Conservation (phyloP, 768 basidiomycete species). For the Tricholoma saponaceum region DNA sequence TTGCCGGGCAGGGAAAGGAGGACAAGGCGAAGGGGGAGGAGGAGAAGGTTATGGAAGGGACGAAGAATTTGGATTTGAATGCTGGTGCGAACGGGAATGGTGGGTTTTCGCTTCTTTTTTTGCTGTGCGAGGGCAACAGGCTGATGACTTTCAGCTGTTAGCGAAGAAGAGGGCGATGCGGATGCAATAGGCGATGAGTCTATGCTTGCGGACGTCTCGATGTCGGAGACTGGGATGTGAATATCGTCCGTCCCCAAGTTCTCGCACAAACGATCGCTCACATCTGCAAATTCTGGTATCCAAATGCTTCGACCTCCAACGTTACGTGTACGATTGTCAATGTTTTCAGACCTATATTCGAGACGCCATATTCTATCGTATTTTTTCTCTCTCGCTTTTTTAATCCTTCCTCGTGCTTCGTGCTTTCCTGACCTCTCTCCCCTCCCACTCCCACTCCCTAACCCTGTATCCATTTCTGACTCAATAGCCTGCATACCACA, state of each 20-base stretch:
- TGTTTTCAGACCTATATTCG: neutral
- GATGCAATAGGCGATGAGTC: slow-evolving; percentile 25
- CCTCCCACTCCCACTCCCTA: neutral
- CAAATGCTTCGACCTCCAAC: neutral
- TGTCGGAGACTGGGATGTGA: slow-evolving; percentile 32
- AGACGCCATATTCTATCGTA: neutral
- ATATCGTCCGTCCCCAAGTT: too few species aligned
- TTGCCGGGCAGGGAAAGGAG: neutral
- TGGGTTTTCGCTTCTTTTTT: neutral
- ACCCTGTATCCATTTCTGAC: neutral
- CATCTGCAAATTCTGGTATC: neutral
- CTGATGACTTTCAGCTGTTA: neutral
- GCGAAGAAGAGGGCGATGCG: slow-evolving; percentile 22
- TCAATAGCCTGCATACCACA: neutral
- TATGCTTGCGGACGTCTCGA: slow-evolving; percentile 34
- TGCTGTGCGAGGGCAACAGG: neutral
- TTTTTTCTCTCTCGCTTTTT: neutral
- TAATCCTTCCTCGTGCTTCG: neutral
- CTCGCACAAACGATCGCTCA: neutral
- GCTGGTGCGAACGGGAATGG: neutral
- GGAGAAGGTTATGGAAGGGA: neutral
- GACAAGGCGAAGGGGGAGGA: neutral
- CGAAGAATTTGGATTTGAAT: neutral
- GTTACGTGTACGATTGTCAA: neutral
- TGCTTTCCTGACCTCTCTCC: neutral